Conservation (phyloP, 2,329 filamentous ascomycete species). For the Cercospora beticola region DNA sequence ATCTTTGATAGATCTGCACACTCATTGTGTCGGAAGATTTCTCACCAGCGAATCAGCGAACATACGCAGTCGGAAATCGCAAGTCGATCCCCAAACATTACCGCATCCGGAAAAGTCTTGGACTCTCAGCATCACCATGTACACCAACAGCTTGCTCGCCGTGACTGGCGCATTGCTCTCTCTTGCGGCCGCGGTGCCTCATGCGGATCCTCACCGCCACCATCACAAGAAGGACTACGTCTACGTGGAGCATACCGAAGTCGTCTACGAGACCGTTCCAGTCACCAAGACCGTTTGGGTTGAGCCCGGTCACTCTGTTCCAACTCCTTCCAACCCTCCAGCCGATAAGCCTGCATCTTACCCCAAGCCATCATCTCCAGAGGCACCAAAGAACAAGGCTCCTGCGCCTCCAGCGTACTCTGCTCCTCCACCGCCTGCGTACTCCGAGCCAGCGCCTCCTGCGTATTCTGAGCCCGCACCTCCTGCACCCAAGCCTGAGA, state of each 20-base stretch:
- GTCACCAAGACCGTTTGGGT: conserved; percentile 52
- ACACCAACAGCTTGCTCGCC: conserved; percentile 35
- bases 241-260: conserved; percentile 51
- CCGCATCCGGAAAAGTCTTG: conserved; percentile 14
- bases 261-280: conserved; percentile 51
- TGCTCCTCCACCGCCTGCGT: conserved; percentile 25
- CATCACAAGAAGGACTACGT: conserved; percentile 46
- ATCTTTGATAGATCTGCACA: conserved; percentile 32
- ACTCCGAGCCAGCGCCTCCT: conserved; percentile 27
- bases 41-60: conserved; percentile 11
- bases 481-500: conserved; percentile 24
- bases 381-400: conserved; percentile 4
- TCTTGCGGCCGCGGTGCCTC: conserved; percentile 34
- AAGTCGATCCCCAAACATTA: conserved; percentile 25
- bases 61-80: conserved; percentile 16
- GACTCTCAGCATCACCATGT: conserved; percentile 28
- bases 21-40: conserved; percentile 22
- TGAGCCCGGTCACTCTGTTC: conserved; percentile 33
- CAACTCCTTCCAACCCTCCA: conserved; percentile 16
- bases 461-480: conserved; percentile 20
- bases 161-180: conserved; percentile 34
- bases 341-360: conserved; percentile 3
- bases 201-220: conserved; percentile 23
- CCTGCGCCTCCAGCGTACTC: conserved; percentile 27
- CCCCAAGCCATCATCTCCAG: conserved; percentile 2